A percentile compares a stretch with the other conserved stretches of the same genome.
phyloP scores from a whole-genome alignment of 1,284 basidiomycete species.

The Austroboletus niveus region DNA sequence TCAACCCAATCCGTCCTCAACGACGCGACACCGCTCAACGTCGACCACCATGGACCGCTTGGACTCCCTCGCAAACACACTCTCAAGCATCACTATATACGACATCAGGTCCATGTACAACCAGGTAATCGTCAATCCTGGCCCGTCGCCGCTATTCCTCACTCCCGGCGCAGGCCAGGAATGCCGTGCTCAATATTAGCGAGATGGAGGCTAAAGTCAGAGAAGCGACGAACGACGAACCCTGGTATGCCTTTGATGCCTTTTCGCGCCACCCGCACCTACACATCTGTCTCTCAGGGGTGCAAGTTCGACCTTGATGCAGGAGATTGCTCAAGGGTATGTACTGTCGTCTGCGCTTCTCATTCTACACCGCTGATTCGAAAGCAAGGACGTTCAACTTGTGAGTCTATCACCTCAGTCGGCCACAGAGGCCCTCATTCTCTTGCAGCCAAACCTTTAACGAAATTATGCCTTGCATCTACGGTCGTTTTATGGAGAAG shows the following conservation, averaged over 20 bases:
- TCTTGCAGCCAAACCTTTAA: conserved; percentile 89
- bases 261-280: not conserved
- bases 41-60: conserved; percentile 52
- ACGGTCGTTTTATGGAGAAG: conserved; percentile 94
- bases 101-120: conserved; percentile 94
- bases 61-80: conserved; percentile 63
- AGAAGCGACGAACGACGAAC: conserved; percentile 97
- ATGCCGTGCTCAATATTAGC: conserved; percentile 90
- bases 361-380: conserved; percentile 8
- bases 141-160: conserved; percentile 6
- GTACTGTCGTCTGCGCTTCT: conserved; percentile 28
- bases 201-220: conserved; percentile 98
- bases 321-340: conserved; percentile 95
- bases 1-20: not conserved
- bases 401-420: conserved; percentile 46
- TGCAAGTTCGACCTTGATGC: conserved; percentile 97
- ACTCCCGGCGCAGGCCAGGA: conserved; percentile 68
- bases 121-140: conserved; percentile 51
- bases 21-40: not conserved
- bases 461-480: conserved; percentile 99
- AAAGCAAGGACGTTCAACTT: conserved; percentile 82
- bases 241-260: conserved; percentile 67
- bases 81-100: conserved; percentile 83
- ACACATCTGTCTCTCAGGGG: conserved; percentile 61
- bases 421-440: conserved; percentile 10